Conservation (phyloP, 164 flowering plant species). For the Macadamia tetraphylla region DNA sequence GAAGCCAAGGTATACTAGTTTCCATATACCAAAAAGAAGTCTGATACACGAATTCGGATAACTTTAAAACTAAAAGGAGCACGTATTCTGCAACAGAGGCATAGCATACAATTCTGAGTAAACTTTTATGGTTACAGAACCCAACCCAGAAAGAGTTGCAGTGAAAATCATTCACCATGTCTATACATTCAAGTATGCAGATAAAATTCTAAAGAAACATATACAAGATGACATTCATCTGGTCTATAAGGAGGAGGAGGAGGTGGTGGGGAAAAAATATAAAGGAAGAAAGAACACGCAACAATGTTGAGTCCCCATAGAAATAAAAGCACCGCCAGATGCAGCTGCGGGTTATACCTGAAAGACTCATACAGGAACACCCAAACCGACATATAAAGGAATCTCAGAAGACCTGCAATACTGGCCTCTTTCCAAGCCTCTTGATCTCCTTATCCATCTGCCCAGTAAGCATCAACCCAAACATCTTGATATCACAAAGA, state of each 20-base stretch:
- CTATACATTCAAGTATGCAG: neutral
- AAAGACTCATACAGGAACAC: neutral
- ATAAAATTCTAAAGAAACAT: neutral
- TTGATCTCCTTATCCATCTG: constrained; percentile 88
- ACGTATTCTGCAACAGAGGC: neutral
- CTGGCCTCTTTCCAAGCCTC: constrained; percentile 89
- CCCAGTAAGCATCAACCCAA: constrained; percentile 87
- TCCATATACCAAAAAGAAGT: too few species aligned
- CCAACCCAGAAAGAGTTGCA: neutral
- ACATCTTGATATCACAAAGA: constrained; percentile 87
- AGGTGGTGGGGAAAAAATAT: too few species aligned
- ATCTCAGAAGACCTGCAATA: constrained; percentile 39
- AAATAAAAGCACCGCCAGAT: too few species aligned
- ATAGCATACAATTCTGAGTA: neutral
- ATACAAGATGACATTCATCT: neutral
- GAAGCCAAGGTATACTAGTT: neutral
- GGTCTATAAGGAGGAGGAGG: neutral
- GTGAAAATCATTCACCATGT: neutral
- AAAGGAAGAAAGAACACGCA: neutral
- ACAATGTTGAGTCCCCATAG: neutral
- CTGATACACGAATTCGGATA: neutral
- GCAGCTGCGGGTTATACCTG: neutral
- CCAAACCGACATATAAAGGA: neutral
- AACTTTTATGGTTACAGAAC: too few species aligned
- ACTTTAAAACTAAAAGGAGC: neutral